Evolutionary conservation across 2,329 filamentous ascomycete genomes (phyloP).

Genomic region (Stemphylium vesicarium): DNA sequence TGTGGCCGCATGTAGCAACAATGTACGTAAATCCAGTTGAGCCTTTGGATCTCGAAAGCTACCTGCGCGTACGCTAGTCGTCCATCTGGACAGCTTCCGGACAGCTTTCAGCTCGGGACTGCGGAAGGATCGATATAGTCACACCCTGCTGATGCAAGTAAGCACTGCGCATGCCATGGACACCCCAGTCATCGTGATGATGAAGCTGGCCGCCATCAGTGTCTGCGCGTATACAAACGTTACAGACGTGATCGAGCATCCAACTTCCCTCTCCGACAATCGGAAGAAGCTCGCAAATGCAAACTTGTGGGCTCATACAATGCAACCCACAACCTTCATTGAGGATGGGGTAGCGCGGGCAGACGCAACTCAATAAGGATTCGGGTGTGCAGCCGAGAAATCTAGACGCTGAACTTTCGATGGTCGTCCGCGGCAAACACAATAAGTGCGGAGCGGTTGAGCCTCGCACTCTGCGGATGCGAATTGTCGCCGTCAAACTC

Average conservation of each 20-base stretch:
- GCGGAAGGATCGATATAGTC: constrained; percentile 7
- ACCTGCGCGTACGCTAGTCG: constrained; percentile 17
- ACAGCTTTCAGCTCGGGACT: constrained; percentile 14
- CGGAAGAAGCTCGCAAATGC: neutral
- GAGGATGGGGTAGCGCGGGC: neutral
- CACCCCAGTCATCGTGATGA: neutral
- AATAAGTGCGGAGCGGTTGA: constrained; percentile 32
- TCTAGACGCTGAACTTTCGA: no score
- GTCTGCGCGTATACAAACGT: neutral
- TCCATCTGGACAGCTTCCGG: constrained; percentile 26
- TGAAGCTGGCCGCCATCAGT: neutral
- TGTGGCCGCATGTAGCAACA: constrained; percentile 13
- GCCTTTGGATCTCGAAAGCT: constrained; percentile 14
- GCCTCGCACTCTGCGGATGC: constrained; percentile 38
- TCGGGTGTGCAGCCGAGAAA: constrained; percentile 20
- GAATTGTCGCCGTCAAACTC: constrained; percentile 35
- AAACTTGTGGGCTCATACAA: neutral
- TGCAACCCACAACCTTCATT: neutral
- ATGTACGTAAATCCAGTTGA: constrained; percentile 26
- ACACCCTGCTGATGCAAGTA: constrained; percentile 1
- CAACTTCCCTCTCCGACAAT: neutral
- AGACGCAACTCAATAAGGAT: neutral
- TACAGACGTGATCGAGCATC: neutral
- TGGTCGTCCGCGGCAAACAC: constrained; percentile 15
- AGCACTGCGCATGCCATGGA: neutral